phyloP scores from a whole-genome alignment of 2,329 filamentous ascomycete species.

The Trichoderma sp. region DNA sequence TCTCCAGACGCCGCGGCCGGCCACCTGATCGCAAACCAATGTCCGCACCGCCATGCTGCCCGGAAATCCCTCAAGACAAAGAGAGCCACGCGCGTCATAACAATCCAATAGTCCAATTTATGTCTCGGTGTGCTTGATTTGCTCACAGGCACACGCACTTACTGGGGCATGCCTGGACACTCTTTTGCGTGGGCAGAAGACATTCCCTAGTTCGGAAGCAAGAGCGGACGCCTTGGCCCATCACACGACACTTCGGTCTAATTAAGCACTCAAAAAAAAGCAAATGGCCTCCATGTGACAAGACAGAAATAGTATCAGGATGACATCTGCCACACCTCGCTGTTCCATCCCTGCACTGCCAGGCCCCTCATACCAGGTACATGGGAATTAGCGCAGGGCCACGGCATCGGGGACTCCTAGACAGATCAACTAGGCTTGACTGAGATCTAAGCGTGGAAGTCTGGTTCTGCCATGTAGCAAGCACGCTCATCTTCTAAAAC shows the following conservation, averaged over 20 bases:
- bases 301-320: neutral
- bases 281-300: neutral
- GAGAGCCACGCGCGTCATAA: neutral
- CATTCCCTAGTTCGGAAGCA: no score
- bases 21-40: neutral
- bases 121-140: neutral
- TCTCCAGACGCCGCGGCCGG: neutral
- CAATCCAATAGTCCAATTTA: neutral
- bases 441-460: neutral
- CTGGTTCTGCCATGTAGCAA: neutral
- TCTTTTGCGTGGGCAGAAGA: neutral
- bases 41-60: neutral
- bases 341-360: neutral
- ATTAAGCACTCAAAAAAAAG: neutral
- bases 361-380: neutral
- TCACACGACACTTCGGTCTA: neutral
- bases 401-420: neutral
- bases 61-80: neutral
- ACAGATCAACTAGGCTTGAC: neutral
- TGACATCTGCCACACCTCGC: neutral
- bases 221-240: neutral
- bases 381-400: neutral
- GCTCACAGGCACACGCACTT: neutral
- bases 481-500: neutral
- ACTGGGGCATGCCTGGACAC: neutral